These are phyloP conservation scores for Salvia splendens DNA, from an alignment of 257 asterid species.

Conservation along the genomic window DNA sequence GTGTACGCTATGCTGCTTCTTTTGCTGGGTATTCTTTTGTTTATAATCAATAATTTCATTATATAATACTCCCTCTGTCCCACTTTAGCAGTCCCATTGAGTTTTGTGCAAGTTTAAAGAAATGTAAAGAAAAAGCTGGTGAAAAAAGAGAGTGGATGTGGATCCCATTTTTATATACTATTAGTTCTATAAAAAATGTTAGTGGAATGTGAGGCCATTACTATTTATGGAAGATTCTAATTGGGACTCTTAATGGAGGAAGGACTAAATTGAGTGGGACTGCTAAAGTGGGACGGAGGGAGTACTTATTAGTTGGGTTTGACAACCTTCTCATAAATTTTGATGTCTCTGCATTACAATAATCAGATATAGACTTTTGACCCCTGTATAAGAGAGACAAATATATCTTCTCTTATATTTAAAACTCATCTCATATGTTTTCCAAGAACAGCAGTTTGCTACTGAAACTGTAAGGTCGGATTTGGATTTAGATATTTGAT, in stretches of 20 bases:
- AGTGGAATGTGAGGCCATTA: too few species aligned
- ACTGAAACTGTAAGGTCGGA: background rate
- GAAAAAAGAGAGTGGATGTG: too few species aligned
- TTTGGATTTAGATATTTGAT: background rate
- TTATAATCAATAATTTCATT: conserved; percentile 26
- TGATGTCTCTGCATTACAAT: background rate
- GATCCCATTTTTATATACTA: too few species aligned
- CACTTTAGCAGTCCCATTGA: too few species aligned
- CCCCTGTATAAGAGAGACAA: background rate
- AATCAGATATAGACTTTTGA: conserved; percentile 12
- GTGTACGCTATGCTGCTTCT: conserved; percentile 97
- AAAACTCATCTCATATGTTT: conserved; percentile 4
- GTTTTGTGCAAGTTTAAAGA: too few species aligned
- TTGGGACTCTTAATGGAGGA: too few species aligned
- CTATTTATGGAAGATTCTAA: too few species aligned
- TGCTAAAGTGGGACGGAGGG: too few species aligned
- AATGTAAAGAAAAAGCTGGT: too few species aligned
- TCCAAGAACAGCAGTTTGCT: background rate
- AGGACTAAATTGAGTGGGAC: too few species aligned
- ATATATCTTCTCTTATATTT: conserved; percentile 2
- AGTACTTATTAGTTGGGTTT: conserved; percentile 20
- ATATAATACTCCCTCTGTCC: background rate
- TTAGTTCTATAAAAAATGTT: too few species aligned
- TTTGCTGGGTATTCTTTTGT: conserved; percentile 79
- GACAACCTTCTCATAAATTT: conserved; percentile 5